Base-by-base conservation (phyloP, 441 rosid species). In the Breynia disticha region DNA sequence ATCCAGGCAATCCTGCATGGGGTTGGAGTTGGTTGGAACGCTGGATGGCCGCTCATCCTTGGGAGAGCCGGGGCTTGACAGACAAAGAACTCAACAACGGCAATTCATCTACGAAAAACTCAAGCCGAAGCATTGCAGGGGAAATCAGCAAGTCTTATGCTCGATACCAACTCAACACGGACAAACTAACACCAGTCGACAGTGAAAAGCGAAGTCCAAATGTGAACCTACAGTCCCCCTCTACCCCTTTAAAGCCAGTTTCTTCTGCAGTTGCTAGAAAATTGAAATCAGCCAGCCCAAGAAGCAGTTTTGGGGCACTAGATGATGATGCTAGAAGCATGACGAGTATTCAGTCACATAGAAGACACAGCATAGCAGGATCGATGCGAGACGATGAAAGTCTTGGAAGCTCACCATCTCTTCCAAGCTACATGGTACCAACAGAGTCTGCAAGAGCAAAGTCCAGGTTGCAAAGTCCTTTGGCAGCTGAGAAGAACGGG, bases 21-120 rank as follows among this genome's bases (percentile, higher is more conserved):
- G 97, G 99, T 17, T 93, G 99, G 99, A 93, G 96, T 60, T 93
- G 97, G 99, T 69, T 89, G 63, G 99, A 89, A 68, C 73, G 96
- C 22, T 86, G 97, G 98, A 82, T 81, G 83, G 86, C 96, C 56
- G 79, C 91, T 5, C 79, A 79, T 64, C 87, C 96, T 64, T 83
- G 95, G 89, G 96, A 91, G 60, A 70, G 65, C 67, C 67, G 70
- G 15, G 68, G 72, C 61, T 52, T 42, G 44, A 56, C 74, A 4
- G 83, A 80, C 54, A 84, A 82, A 69, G 96, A 73, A 55, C 59
- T 49, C 52, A 64, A 61, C 48, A 72, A 65, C 11, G 79, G 78
- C 56, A 72, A 56, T 13, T 71, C 80, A 42, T 79, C 86, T 4
- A 57, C 70, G 14, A 86, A 79, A 65, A 67, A 70, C 52, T 65